Conservation (phyloP, 805 yeast genomes). For the Lachancea waltii region DNA sequence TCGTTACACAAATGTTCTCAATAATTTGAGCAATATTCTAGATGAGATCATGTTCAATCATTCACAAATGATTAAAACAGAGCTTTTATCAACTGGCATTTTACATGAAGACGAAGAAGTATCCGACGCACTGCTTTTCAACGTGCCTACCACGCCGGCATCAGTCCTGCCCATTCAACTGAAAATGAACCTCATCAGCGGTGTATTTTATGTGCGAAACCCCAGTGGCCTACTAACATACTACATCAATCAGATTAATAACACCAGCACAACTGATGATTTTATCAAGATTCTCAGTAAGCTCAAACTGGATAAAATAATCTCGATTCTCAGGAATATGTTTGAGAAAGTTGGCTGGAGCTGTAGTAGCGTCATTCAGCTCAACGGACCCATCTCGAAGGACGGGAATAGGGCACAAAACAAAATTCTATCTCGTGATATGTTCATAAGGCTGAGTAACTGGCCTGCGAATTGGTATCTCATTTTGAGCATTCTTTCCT, state of each 20-base stretch:
- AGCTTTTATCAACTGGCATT: constrained; percentile 25
- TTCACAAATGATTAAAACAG: constrained; percentile 28
- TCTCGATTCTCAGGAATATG: constrained; percentile 28
- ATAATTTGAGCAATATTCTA: constrained; percentile 28
- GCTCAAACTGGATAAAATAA: constrained; percentile 29
- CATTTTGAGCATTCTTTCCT: constrained; percentile 29
- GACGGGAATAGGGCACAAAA: constrained; percentile 11
- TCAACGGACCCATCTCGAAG: constrained; percentile 20
- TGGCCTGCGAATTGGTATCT: constrained; percentile 35
- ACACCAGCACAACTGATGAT: constrained; percentile 23
- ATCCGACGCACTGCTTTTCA: constrained; percentile 25
- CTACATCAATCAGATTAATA: constrained; percentile 27
- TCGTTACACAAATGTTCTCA: constrained; percentile 21
- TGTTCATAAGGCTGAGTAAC: constrained; percentile 28
- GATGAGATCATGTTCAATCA: constrained; percentile 34
- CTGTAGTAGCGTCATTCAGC: constrained; percentile 24
- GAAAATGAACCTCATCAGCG: constrained; percentile 30
- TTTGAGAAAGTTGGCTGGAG: constrained; percentile 34
- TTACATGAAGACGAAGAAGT: constrained; percentile 30
- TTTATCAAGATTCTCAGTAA: constrained; percentile 24
- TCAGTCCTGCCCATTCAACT: constrained; percentile 29
- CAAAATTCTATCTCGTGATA: constrained; percentile 13
- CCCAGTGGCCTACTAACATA: constrained; percentile 26
- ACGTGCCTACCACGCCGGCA: constrained; percentile 31
- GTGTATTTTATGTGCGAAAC: constrained; percentile 29